A percentile compares a stretch with the other conserved stretches of the same genome.
Conservation (phyloP, 1,284 basidiomycete species). For the Wolfiporia cocos region DNA sequence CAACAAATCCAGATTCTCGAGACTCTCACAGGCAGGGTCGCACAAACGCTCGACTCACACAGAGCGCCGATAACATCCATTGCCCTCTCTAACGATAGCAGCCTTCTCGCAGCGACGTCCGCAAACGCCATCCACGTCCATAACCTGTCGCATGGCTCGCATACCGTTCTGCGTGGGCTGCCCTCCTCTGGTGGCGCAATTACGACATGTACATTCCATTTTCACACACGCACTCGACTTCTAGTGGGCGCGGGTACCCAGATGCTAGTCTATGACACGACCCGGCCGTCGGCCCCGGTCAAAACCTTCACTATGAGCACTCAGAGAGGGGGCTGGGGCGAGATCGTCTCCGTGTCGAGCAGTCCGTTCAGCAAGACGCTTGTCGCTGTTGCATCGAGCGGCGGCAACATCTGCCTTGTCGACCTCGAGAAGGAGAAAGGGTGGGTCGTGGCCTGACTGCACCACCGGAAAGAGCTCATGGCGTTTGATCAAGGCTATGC, state of each 20-base stretch:
- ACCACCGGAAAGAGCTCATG: background rate
- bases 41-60: constrained; percentile 58
- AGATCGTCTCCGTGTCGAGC: constrained; percentile 47
- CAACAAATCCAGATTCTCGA: constrained; percentile 60
- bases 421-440: constrained; percentile 69
- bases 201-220: constrained; percentile 50
- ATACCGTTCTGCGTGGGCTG: constrained; percentile 47
- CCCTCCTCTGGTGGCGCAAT: constrained; percentile 30
- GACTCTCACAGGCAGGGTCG: constrained; percentile 42
- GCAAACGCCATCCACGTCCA: constrained; percentile 48
- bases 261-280: constrained; percentile 57
- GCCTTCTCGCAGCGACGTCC: constrained; percentile 52
- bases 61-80: constrained; percentile 43
- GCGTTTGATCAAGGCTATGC: constrained; percentile 37
- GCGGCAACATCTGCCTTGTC: constrained; percentile 48
- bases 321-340: constrained; percentile 34
- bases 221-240: constrained; percentile 49
- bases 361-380: constrained; percentile 73
- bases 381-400: constrained; percentile 48
- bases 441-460: background rate
- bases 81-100: constrained; percentile 52
- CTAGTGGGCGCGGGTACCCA: constrained; percentile 48
- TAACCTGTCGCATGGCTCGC: constrained; percentile 46
- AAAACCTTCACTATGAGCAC: constrained; percentile 47
- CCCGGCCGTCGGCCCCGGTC: constrained; percentile 45